Evolutionary conservation across 2,329 filamentous ascomycete genomes (phyloP), one percentile per base, ranked within the genome.

Genomic region (Colletotrichum spinosum): DNA sequence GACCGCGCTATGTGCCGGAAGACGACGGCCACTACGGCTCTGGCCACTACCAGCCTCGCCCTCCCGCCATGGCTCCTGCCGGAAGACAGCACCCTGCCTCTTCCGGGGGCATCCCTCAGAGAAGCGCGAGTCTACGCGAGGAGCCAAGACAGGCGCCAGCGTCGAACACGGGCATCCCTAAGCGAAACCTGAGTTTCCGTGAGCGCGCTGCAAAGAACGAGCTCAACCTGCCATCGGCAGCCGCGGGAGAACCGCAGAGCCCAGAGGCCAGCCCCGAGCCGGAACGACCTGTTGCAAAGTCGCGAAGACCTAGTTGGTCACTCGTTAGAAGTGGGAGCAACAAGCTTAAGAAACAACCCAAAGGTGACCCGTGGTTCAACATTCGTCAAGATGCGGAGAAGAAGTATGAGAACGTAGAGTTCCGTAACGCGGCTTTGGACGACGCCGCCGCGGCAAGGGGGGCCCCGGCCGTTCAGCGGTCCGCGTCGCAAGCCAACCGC

Each of bases 181-280:
- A 84, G 71, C 83, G 86, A 54, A 86, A 87, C 55, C 71, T 87
- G 45, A 90, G 87, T 74, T 87, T 88, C 74, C 84, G 86, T n/a
- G 87, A 89, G 68, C 83, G 86, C 56, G 81, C 86, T 7, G 80
- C 78, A 3, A 80, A 79, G 66, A 80, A 80, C 53, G 81, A 84
- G 17, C 69, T 79, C 45, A 74, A 75, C 13, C 68, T 78, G 9
- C 75, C 78, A 3, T 74, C 71, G 34, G 73, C 58, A 35, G n/a
- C 39, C 25, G 41, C 44, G 12, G 55, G 50, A n/a, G 46, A 35
- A 35, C 35, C n/a, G 34, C 52, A 50, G n/a, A 65, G 55, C 42
- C 56, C 45, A n/a, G 60, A 58, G 41, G 55, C 49, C n/a, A 69
- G 68, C n/a, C 69, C 71, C 34, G 72, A 71, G 42, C 67, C 69